Base-by-base conservation (phyloP, 148 eudicot species). In the Camellia japonica region DNA sequence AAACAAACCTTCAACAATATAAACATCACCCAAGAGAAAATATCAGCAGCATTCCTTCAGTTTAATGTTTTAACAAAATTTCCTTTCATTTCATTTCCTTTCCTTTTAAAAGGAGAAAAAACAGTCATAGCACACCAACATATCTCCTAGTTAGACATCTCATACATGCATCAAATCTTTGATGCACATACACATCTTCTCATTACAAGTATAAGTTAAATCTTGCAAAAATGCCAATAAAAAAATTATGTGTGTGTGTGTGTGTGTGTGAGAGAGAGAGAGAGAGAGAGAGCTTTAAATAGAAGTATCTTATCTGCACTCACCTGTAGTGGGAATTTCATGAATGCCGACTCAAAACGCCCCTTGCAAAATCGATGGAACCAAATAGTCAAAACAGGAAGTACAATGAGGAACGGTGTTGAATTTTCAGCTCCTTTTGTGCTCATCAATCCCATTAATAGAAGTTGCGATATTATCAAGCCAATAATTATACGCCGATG, bases 321-420 rank as follows among this genome's bases (percentile, higher is more conserved):
- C 68, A 93, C 99, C 93, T 95, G 93, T 68, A 93, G 83, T 6
- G 99, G 97, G 76, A 88, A 91, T 61, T 55, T 87, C 12, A 82
- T 79, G 65, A 95, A 95, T 38, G 91, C 95, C 2, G 97, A 88
- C 85, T 95, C 94, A 71, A 93, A 95, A 41, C 97, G 97, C 0
- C 97, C 97, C 84, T 95, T 92, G 89, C 99, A 95, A 73, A 90
- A 82, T 18, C 23, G 60, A 82, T 93, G 92, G 85, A 95, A 95
- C 99, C 97, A 92, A 49, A 93, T 81, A 46, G 99, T 93, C 83
- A 95, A 73, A 38, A 95, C 66, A 51, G 99, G 97, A n/a, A 95
- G 97, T 51, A 77, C 91, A 62, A 95, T 66, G 16, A 95, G 86
- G 58, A 89, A 59, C 6, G 97, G 94, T 3, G 92, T 85, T n/a